Evolutionary conservation across 495 filamentous ascomycete genomes (phyloP).

Genomic region (Bathelium albidoporum): DNA sequence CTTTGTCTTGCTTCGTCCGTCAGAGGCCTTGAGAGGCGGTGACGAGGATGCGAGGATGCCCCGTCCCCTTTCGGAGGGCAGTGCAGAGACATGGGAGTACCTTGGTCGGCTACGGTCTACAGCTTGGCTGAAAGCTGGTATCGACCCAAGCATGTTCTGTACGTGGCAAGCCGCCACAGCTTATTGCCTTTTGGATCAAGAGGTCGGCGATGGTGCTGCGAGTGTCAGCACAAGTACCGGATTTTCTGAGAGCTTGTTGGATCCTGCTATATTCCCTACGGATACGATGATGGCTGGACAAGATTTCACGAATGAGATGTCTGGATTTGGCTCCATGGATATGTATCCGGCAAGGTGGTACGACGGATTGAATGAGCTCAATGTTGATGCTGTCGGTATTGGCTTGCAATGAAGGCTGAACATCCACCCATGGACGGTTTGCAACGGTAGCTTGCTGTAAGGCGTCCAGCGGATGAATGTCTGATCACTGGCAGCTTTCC

Average conservation of each 20-base stretch:
- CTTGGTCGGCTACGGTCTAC: constrained; percentile 8
- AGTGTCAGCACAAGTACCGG: neutral
- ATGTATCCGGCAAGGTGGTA: neutral
- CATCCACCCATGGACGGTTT: neutral
- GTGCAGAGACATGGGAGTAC: constrained; percentile 12
- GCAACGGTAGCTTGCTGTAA: neutral
- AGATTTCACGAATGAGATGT: neutral
- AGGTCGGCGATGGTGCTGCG: neutral
- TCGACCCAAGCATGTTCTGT: constrained; percentile 5
- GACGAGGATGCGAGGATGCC: neutral
- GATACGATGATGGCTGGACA: constrained; percentile 4
- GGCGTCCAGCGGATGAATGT: neutral
- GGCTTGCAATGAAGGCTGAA: neutral
- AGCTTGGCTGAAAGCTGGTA: constrained; percentile 10
- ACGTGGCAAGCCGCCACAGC: constrained; percentile 8
- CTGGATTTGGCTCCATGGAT: neutral
- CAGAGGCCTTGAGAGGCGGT: constrained; percentile 6
- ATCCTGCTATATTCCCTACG: neutral
- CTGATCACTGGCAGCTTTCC: too few relatives aligned
- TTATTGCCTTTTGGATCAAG: neutral
- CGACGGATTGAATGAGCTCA: neutral
- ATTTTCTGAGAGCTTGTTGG: neutral
- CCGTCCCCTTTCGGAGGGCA: constrained; percentile 10
- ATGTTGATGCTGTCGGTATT: neutral
- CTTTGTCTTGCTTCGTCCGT: constrained; percentile 7